Evolutionary conservation across 2,329 filamentous ascomycete species (phyloP).

Genomic region (Orbilia oligospora): DNA sequence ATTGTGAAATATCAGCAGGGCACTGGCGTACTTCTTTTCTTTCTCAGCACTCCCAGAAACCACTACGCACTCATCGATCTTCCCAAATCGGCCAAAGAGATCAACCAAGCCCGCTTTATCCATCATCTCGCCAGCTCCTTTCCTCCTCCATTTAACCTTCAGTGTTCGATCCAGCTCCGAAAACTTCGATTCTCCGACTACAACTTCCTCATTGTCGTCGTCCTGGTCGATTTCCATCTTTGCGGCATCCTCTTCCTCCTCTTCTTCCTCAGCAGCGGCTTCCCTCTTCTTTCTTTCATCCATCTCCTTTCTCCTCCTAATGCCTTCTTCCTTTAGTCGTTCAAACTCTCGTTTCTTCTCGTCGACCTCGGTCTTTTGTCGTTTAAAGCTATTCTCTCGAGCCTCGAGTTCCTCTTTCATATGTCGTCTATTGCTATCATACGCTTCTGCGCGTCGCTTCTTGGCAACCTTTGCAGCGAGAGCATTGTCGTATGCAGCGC

Average conservation of each 20-base stretch:
- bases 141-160: conserved; percentile 68
- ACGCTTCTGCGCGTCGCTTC: conserved; percentile 68
- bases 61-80: conserved; percentile 66
- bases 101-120: conserved; percentile 67
- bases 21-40: conserved; percentile 62
- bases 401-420: conserved; percentile 72
- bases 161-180: conserved; percentile 69
- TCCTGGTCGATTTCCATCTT: conserved; percentile 65
- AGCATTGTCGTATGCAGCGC: conserved; percentile 70
- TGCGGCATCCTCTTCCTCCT: conserved; percentile 66
- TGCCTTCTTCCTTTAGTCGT: conserved; percentile 66
- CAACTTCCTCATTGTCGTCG: conserved; percentile 44
- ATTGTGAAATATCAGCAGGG: conserved; percentile 62
- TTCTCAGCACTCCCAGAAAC: conserved; percentile 30
- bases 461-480: conserved; percentile 68
- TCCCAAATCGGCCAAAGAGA: conserved; percentile 69
- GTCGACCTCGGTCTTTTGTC: conserved; percentile 68
- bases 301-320: conserved; percentile 68
- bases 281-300: conserved; percentile 69
- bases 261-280: conserved; percentile 68
- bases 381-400: conserved; percentile 67
- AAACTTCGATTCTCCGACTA: conserved; percentile 64
- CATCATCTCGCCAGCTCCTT: conserved; percentile 65
- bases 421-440: conserved; percentile 68
- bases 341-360: conserved; percentile 64